These are phyloP conservation scores for Aureobasidium sp. DNA, from an alignment of 2,329 filamentous ascomycete genomes.

Conservation along the genomic window DNA sequence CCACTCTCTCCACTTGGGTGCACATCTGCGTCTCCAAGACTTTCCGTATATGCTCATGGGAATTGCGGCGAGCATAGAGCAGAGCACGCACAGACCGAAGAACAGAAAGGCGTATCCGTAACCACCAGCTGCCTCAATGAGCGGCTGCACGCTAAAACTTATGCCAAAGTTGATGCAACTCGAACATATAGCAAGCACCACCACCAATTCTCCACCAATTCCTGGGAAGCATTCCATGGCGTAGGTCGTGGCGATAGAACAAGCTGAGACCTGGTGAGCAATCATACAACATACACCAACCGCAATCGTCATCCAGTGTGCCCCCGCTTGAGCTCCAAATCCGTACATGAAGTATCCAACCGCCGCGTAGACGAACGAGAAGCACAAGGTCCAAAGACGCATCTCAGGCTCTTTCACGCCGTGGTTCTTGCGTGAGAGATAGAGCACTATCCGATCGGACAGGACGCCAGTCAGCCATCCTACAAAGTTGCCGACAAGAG, in stretches of 20 bases:
- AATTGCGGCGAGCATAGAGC: conserved; percentile 23
- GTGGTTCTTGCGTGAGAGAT: conserved; percentile 20
- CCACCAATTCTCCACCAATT: conserved; percentile 20
- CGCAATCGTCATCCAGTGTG: conserved; percentile 32
- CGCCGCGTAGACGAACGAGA: conserved; percentile 29
- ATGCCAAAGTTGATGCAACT: conserved; percentile 34
- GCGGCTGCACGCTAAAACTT: conserved; percentile 34
- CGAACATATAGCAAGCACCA: conserved; percentile 26
- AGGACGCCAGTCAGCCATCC: conserved; percentile 33
- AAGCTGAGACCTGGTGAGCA: conserved; percentile 35
- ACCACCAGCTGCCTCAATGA: conserved; percentile 31
- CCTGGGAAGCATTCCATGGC: conserved; percentile 37
- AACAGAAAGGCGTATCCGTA: conserved; percentile 30
- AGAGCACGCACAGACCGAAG: conserved; percentile 29
- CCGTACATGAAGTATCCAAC: conserved; percentile 35
- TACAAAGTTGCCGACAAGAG: conserved; percentile 21
- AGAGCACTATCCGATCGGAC: conserved; percentile 35
- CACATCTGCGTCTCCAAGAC: conserved; percentile 25
- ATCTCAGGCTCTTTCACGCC: conserved; percentile 24
- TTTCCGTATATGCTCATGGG: conserved; percentile 31
- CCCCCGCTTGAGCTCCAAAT: conserved; percentile 31
- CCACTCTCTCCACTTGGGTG: conserved; percentile 17
- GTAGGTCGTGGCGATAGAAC: conserved; percentile 35
- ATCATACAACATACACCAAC: conserved; percentile 35
- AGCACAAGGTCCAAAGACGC: conserved; percentile 30